These are phyloP conservation scores for Colletotrichum lupini DNA, from an alignment of 2,329 filamentous ascomycete genomes.

Conservation along the genomic window DNA sequence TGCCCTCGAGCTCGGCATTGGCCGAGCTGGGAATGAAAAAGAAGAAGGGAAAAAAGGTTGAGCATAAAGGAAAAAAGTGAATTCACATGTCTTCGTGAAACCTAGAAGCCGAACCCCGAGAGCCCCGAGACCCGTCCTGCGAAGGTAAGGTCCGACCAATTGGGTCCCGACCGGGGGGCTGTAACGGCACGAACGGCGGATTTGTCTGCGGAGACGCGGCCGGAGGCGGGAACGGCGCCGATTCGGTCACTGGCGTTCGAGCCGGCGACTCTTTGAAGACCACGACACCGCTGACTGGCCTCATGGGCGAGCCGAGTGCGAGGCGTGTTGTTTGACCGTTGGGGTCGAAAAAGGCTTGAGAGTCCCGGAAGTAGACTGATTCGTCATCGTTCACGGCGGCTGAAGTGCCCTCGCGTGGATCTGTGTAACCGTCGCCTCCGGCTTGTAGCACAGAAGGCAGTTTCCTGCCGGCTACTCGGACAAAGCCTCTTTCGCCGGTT, in stretches of 20 bases:
- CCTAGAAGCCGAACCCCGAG: constrained; percentile 48
- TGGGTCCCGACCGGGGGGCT: constrained; percentile 46
- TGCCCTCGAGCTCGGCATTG: not conserved
- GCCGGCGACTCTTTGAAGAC: constrained; percentile 74
- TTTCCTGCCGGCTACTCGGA: constrained; percentile 73
- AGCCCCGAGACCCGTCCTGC: constrained; percentile 45
- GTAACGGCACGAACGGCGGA: constrained; percentile 35
- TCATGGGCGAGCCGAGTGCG: constrained; percentile 68
- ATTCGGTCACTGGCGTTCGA: constrained; percentile 69
- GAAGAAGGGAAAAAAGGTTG: not conserved
- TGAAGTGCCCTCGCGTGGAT: constrained; percentile 51
- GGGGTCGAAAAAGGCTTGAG: constrained; percentile 56
- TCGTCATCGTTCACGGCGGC: constrained; percentile 47
- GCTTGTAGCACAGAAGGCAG: constrained; percentile 70
- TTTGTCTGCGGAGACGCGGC: constrained; percentile 40
- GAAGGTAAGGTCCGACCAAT: constrained; percentile 50
- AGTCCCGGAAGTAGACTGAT: constrained; percentile 66
- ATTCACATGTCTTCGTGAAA: constrained; percentile 53
- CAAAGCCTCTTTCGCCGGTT: constrained; percentile 68
- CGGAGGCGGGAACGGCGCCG: constrained; percentile 54
- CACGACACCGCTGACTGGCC: constrained; percentile 69
- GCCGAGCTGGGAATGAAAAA: constrained; percentile 13
- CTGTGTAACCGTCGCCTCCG: constrained; percentile 73
- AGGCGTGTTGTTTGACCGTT: constrained; percentile 49
- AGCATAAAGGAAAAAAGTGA: not conserved